Evolutionary conservation across 2,329 filamentous ascomycete species (phyloP).

Genomic region (Fusarium duplospermum): DNA sequence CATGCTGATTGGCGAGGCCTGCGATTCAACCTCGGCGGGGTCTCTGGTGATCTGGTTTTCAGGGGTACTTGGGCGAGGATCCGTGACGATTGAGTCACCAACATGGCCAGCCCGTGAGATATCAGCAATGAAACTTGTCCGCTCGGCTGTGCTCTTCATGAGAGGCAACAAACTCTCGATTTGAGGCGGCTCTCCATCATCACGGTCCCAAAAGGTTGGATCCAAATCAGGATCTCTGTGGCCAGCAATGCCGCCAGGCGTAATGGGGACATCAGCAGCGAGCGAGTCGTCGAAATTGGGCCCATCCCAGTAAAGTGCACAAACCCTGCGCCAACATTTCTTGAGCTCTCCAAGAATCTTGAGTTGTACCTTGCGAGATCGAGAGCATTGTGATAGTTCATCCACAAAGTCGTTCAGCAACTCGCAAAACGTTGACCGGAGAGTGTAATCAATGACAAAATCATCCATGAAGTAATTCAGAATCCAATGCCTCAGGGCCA

Average conservation of each 20-base stretch:
- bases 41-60: conserved; percentile 49
- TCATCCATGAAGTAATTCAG: conserved; percentile 98
- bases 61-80: conserved; percentile 61
- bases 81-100: conserved; percentile 58
- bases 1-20: conserved; percentile 66
- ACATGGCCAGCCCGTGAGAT: conserved; percentile 60
- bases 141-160: conserved; percentile 36
- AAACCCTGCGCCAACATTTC: conserved; percentile 95
- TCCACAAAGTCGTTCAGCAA: conserved; percentile 77
- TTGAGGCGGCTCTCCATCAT: conserved; percentile 57
- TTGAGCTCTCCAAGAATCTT: conserved; percentile 96
- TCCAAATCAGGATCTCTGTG: conserved; percentile 67
- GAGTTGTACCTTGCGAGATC: conserved; percentile 66
- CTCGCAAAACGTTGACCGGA: conserved; percentile 83
- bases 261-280: conserved; percentile 73
- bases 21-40: conserved; percentile 30
- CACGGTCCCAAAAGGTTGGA: conserved; percentile 65
- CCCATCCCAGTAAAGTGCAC: conserved; percentile 88
- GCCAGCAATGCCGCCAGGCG: conserved; percentile 79
- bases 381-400: conserved; percentile 61
- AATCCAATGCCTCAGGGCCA: conserved; percentile 96
- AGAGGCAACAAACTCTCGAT: conserved; percentile 55
- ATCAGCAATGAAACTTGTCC: conserved; percentile 59
- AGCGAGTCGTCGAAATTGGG: conserved; percentile 73
- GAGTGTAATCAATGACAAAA: conserved; percentile 80